These are phyloP conservation scores for Botrytis hyacinthi DNA, from an alignment of 2,329 filamentous ascomycete species.

Conservation along the genomic window DNA sequence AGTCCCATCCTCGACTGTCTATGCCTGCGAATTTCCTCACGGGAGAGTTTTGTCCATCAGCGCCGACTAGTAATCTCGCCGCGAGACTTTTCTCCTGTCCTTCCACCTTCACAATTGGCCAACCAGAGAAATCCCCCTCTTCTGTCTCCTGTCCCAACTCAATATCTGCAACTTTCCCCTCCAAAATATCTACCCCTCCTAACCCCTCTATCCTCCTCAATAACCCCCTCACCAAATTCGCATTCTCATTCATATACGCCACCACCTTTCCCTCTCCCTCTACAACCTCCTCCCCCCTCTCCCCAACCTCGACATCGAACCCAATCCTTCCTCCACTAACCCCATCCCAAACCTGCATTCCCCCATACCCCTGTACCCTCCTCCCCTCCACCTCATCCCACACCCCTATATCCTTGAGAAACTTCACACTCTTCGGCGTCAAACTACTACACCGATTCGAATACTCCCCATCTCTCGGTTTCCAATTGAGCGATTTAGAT, in stretches of 20 bases:
- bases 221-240: constrained; percentile 80
- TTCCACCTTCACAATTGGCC: constrained; percentile 79
- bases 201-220: constrained; percentile 69
- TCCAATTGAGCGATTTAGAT: constrained; percentile 63
- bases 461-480: constrained; percentile 65
- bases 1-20: constrained; percentile 86
- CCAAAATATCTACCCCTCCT: constrained; percentile 67
- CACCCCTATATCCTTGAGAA: constrained; percentile 78
- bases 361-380: constrained; percentile 82
- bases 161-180: constrained; percentile 77
- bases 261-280: constrained; percentile 52
- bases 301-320: constrained; percentile 60
- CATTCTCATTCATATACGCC: constrained; percentile 95
- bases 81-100: constrained; percentile 61
- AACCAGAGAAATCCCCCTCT: constrained; percentile 74
- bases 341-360: constrained; percentile 99
- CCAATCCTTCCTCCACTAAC: constrained; percentile 82
- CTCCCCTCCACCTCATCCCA: constrained; percentile 73
- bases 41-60: constrained; percentile 92
- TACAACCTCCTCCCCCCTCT: not conserved
- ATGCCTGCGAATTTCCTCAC: constrained; percentile 89
- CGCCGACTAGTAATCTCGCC: constrained; percentile 83
- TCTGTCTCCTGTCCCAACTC: constrained; percentile 67
- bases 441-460: constrained; percentile 96
- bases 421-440: constrained; percentile 82